Percentiles rank a stretch among this genome's conserved stretches.
Evolutionary conservation across 305 asterid species (phyloP).

Genomic region (Fraxinus nigra): DNA sequence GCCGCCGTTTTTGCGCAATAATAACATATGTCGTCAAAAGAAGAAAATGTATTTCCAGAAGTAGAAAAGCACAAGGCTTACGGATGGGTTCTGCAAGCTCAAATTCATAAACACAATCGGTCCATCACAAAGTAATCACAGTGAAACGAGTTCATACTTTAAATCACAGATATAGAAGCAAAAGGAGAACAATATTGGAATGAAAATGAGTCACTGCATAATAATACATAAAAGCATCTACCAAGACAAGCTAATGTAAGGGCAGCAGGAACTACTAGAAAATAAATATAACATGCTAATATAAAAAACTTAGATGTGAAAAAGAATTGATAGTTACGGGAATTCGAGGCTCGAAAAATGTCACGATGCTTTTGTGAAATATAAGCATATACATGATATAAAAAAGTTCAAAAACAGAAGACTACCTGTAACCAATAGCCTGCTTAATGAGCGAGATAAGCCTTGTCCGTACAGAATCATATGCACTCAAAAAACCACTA

Average conservation of each 20-base stretch:
- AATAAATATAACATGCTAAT: not conserved
- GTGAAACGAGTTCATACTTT: not conserved
- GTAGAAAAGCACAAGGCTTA: not conserved
- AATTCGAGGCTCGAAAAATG: not conserved
- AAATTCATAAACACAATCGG: not conserved
- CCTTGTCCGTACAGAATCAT: slow-evolving; percentile 91
- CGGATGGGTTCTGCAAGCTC: not conserved
- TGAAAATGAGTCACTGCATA: not conserved
- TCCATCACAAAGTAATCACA: not conserved
- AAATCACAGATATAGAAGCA: not conserved
- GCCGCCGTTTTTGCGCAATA: not conserved
- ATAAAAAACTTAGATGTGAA: not conserved
- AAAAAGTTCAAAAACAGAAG: not conserved
- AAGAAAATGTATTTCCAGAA: not conserved
- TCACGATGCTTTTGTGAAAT: not conserved
- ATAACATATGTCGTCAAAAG: not conserved
- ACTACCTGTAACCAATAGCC: slow-evolving; percentile 69
- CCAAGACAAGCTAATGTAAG: not conserved
- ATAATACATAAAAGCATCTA: not conserved
- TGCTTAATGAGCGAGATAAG: slow-evolving; percentile 72
- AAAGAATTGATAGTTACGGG: not conserved
- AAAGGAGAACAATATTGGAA: not conserved
- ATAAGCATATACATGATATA: not conserved
- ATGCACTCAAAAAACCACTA: slow-evolving; percentile 89
- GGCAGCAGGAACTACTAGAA: not conserved